These are phyloP conservation scores for Solanum lignicaule DNA, from an alignment of 257 asterid genomes.

Conservation along the genomic window DNA sequence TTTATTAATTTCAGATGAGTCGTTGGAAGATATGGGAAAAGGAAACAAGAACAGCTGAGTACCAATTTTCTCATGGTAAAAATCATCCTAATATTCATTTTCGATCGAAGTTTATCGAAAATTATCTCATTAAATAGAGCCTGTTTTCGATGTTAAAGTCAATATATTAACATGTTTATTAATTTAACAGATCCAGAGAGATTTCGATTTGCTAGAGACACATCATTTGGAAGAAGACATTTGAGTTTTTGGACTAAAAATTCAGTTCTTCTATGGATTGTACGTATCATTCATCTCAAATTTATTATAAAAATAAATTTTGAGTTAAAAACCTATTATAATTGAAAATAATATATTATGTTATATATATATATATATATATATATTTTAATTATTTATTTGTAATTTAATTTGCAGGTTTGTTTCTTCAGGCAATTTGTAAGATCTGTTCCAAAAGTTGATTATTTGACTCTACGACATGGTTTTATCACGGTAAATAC, in stretches of 20 bases:
- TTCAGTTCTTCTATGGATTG: slow-evolving; percentile 73
- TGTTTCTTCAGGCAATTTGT: slow-evolving; percentile 86
- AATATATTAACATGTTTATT: background rate
- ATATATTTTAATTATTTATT: too few species aligned
- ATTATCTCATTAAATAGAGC: too few species aligned
- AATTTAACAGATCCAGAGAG: slow-evolving; percentile 65
- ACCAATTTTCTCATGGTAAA: slow-evolving; percentile 71
- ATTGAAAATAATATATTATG: background rate
- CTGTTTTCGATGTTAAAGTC: background rate
- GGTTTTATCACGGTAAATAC: slow-evolving; percentile 71
- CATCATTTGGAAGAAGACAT: slow-evolving; percentile 88
- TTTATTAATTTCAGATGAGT: slow-evolving; percentile 45
- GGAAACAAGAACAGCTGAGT: slow-evolving; percentile 62
- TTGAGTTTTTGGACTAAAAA: slow-evolving; percentile 72
- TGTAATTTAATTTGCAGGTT: slow-evolving; percentile 32
- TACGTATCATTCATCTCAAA: slow-evolving; percentile 18
- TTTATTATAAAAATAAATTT: background rate
- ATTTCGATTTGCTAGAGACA: slow-evolving; percentile 86
- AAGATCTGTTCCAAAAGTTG: slow-evolving; percentile 81
- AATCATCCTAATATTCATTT: background rate
- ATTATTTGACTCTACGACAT: slow-evolving; percentile 77
- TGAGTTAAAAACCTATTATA: too few species aligned
- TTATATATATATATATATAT: too few species aligned
- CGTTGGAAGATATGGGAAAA: slow-evolving; percentile 81
- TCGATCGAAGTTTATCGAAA: background rate